Evolutionary conservation across 2,329 filamentous ascomycete species (phyloP).

Genomic region (Fusarium nygamai): DNA sequence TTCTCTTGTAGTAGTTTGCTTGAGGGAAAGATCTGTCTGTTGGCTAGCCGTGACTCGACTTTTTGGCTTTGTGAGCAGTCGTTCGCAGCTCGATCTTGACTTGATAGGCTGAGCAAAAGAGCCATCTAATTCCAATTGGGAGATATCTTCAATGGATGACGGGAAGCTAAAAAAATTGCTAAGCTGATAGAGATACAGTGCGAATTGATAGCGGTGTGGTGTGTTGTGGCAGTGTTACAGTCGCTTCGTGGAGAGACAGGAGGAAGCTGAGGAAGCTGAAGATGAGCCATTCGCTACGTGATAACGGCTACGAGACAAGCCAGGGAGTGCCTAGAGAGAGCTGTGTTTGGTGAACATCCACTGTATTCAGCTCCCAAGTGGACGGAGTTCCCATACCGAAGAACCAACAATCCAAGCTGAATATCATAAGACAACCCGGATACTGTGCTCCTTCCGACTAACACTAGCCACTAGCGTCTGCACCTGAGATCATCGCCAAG

Average conservation of each 20-base stretch:
- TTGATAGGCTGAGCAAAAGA: background rate
- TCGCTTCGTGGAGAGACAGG: constrained; percentile 13
- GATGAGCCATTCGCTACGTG: background rate
- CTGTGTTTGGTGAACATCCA: background rate
- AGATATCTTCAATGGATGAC: background rate
- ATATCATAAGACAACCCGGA: background rate
- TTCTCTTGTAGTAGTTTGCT: background rate
- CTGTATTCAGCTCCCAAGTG: background rate
- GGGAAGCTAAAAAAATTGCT: background rate
- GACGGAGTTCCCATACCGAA: background rate
- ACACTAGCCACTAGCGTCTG: constrained; percentile 24
- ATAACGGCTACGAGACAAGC: background rate
- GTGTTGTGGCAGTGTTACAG: constrained; percentile 1
- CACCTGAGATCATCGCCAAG: constrained; percentile 39
- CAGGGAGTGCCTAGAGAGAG: background rate
- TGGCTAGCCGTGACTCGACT: background rate
- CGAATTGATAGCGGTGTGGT: constrained; percentile 14
- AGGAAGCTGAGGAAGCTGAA: background rate
- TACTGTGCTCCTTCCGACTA: constrained; percentile 9
- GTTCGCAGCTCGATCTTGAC: background rate
- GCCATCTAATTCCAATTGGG: constrained; percentile 6
- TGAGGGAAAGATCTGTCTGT: background rate
- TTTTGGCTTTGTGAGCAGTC: constrained; percentile 1
- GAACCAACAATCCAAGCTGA: constrained; percentile 15
- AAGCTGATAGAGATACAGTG: constrained; percentile 28